Conservation (phyloP, 345 rosid species). For the Pugionium cornutum region DNA sequence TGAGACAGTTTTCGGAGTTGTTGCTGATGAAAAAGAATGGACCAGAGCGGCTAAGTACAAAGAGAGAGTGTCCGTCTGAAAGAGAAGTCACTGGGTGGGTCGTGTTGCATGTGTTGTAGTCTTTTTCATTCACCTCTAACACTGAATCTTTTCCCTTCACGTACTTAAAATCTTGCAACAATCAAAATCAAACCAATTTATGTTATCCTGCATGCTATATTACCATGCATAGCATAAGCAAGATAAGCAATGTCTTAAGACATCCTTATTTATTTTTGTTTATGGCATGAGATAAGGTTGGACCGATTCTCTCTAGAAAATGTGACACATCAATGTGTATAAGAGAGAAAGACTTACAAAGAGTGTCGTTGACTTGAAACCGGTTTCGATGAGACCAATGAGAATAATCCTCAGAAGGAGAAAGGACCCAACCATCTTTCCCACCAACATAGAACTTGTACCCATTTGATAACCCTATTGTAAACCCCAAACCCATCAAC, state of each 20-base stretch:
- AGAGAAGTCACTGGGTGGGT: conserved; percentile 55
- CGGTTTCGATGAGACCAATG: conserved; percentile 84
- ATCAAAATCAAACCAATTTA: background rate
- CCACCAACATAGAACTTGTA: conserved; percentile 70
- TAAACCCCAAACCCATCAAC: conserved; percentile 43
- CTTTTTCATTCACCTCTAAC: conserved; percentile 55
- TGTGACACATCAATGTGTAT: background rate
- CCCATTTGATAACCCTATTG: conserved; percentile 39
- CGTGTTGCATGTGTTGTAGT: conserved; percentile 63
- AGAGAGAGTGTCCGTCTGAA: conserved; percentile 57
- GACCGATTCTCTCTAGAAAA: too few species aligned
- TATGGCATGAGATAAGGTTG: too few species aligned
- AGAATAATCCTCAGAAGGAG: conserved; percentile 65
- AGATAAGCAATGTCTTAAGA: too few species aligned
- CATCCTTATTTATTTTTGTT: too few species aligned
- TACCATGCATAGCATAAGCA: background rate
- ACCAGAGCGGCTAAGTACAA: conserved; percentile 56
- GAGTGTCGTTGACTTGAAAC: conserved; percentile 83
- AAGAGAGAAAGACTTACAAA: conserved; percentile 46
- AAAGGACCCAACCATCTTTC: conserved; percentile 70
- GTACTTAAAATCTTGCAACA: conserved; percentile 37
- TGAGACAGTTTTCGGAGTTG: conserved; percentile 53
- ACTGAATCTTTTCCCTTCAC: conserved; percentile 57
- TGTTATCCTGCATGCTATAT: background rate
- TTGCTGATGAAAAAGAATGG: conserved; percentile 69